Conservation (phyloP, 495 filamentous ascomycete species). For the Aspergillus asperescens region DNA sequence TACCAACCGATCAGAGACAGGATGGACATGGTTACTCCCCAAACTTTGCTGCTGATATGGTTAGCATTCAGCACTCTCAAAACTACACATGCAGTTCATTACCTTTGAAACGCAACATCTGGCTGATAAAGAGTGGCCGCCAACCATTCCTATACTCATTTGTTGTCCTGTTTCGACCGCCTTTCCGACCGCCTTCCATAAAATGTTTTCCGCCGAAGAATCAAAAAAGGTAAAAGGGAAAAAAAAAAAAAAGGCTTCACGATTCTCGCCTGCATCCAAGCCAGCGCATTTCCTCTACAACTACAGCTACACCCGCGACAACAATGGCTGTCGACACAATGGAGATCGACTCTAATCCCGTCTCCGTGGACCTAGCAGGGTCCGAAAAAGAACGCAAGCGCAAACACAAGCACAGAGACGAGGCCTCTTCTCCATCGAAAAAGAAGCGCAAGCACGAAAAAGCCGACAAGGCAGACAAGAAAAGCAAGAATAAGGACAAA, state of each 20-base stretch:
- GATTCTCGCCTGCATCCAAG: conserved; percentile 15
- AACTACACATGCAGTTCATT: neutral
- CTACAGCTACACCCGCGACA: conserved; percentile 22
- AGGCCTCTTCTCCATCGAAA: conserved; percentile 25
- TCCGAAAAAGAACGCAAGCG: conserved; percentile 54
- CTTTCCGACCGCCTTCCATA: conserved; percentile 30
- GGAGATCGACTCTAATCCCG: conserved; percentile 35
- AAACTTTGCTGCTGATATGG: neutral
- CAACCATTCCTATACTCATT: no score
- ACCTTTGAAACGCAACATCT: neutral
- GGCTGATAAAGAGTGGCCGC: no score
- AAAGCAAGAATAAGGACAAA: conserved; percentile 29
- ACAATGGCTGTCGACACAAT: conserved; percentile 43
- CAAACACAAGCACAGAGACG: conserved; percentile 38
- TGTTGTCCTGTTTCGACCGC: no score
- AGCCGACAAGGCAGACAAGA: conserved; percentile 11
- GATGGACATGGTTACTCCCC: conserved; percentile 39
- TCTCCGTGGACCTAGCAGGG: conserved; percentile 11
- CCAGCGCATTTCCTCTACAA: conserved; percentile 21
- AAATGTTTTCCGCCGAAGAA: conserved; percentile 8
- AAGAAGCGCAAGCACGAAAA: conserved; percentile 47
- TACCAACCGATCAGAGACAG: conserved; percentile 77
- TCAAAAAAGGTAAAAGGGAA: conserved; percentile 25
- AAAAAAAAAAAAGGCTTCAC: conserved; percentile 37
- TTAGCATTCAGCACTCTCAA: neutral